A percentile compares a stretch with the other conserved stretches of the same genome.
Evolutionary conservation across 2,329 filamentous ascomycete genomes (phyloP).

Genomic region (Paecilomyces dactylethromorphus): DNA sequence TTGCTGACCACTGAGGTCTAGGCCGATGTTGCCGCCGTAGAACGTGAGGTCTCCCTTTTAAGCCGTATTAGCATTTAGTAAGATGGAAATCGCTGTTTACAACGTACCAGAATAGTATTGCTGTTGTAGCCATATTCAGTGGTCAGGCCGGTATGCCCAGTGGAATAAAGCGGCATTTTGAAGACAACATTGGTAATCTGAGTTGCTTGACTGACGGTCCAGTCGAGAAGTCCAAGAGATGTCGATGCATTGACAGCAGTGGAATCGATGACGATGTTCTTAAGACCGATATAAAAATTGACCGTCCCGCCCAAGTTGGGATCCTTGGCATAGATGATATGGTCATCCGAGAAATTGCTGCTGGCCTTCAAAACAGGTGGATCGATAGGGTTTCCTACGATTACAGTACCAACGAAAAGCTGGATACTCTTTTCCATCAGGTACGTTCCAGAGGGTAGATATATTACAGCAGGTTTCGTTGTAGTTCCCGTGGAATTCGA

Average conservation of each 20-base stretch:
- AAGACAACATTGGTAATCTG: constrained; percentile 26
- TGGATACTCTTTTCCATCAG: constrained; percentile 16
- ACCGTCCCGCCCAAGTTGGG: constrained; percentile 13
- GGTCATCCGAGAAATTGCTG: constrained; percentile 17
- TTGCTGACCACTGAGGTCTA: constrained; percentile 24
- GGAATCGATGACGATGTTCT: constrained; percentile 27
- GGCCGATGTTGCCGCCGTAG: constrained; percentile 19
- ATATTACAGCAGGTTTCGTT: constrained; percentile 21
- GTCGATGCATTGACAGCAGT: constrained; percentile 12
- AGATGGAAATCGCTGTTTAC: not conserved
- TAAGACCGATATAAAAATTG: constrained; percentile 25
- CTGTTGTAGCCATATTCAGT: constrained; percentile 9
- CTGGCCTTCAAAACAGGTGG: constrained; percentile 21
- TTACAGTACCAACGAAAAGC: constrained; percentile 22
- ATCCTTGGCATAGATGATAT: constrained; percentile 21
- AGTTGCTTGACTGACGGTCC: constrained; percentile 27
- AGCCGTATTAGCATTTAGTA: not conserved
- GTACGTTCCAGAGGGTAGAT: constrained; percentile 21
- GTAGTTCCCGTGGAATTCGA: constrained; percentile 22
- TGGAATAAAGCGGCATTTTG: constrained; percentile 22
- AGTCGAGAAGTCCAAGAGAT: constrained; percentile 23
- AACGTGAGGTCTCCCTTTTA: constrained; percentile 10
- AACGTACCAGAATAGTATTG: constrained; percentile 5
- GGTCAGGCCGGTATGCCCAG: constrained; percentile 19
- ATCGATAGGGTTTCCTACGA: constrained; percentile 25